These are phyloP conservation scores for Leptosphaerulina australis DNA, from an alignment of 2,329 filamentous ascomycete species.

Conservation along the genomic window DNA sequence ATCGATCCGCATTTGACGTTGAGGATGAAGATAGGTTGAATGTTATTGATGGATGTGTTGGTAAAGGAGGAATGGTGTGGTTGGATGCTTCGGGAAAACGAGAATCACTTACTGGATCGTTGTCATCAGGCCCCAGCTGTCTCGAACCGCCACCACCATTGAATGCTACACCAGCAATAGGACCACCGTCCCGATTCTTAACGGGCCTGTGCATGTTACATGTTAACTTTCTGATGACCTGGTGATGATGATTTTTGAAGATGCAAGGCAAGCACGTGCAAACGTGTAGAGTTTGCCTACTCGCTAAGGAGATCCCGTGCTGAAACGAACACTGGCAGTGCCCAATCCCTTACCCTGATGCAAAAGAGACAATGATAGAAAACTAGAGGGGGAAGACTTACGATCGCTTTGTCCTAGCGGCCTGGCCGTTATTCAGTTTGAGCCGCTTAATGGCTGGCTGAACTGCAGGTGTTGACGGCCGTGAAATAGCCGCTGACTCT, in stretches of 20 bases:
- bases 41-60: conserved; percentile 43
- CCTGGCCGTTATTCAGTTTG: conserved; percentile 45
- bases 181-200: conserved; percentile 72
- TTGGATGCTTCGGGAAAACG: conserved; percentile 52
- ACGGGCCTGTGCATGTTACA: conserved; percentile 63
- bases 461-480: conserved; percentile 43
- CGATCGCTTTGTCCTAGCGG: conserved; percentile 48
- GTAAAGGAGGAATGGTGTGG: conserved; percentile 49
- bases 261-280: conserved; percentile 37
- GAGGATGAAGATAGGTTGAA: conserved; percentile 30
- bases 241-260: conserved; percentile 25
- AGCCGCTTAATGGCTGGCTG: conserved; percentile 42
- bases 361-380: conserved; percentile 19
- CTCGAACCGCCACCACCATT: conserved; percentile 64
- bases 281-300: conserved; percentile 44
- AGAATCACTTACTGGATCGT: conserved; percentile 59
- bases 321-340: conserved; percentile 35
- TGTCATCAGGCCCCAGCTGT: conserved; percentile 64
- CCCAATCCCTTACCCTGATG: conserved; percentile 23
- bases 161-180: conserved; percentile 69
- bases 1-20: conserved; percentile 44
- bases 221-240: conserved; percentile 41
- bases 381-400: conserved; percentile 34
- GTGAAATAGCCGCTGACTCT: conserved; percentile 39
- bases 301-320: conserved; percentile 34